These are phyloP conservation scores for Acacia acuminata DNA, from an alignment of 306 rosid species.

Conservation along the genomic window DNA sequence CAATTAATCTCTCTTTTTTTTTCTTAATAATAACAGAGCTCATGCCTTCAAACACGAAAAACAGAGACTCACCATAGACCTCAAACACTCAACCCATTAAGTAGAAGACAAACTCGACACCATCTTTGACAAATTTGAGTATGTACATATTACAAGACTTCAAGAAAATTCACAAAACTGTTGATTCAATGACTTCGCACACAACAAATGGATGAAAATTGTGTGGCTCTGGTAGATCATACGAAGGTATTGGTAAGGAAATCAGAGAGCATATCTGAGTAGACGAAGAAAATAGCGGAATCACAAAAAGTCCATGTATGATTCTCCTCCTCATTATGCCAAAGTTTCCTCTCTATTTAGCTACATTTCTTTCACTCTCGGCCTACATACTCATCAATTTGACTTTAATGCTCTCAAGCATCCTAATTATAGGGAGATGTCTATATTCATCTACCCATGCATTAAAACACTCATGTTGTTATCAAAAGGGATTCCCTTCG, in stretches of 20 bases:
- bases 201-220: constrained; percentile 51
- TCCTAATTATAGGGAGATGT: too few relatives aligned
- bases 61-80: constrained; percentile 77
- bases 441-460: too few relatives aligned
- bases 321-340: too few relatives aligned
- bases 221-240: not conserved
- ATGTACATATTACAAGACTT: constrained; percentile 33
- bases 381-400: too few relatives aligned
- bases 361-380: too few relatives aligned
- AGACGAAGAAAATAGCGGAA: constrained; percentile 51
- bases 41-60: constrained; percentile 66
- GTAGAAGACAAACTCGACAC: constrained; percentile 68
- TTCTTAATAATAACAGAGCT: constrained; percentile 37
- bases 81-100: constrained; percentile 59
- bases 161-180: constrained; percentile 25
- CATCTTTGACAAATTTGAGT: constrained; percentile 57
- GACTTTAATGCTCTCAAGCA: too few relatives aligned
- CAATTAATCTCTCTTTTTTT: too few relatives aligned
- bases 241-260: constrained; percentile 39
- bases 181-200: constrained; percentile 49
- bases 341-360: too few relatives aligned
- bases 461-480: too few relatives aligned
- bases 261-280: constrained; percentile 59
- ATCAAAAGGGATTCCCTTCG: too few relatives aligned
- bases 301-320: constrained; percentile 35